These are phyloP conservation scores for Diaporthe helianthi DNA, from an alignment of 2,329 filamentous ascomycete genomes.

Conservation along the genomic window DNA sequence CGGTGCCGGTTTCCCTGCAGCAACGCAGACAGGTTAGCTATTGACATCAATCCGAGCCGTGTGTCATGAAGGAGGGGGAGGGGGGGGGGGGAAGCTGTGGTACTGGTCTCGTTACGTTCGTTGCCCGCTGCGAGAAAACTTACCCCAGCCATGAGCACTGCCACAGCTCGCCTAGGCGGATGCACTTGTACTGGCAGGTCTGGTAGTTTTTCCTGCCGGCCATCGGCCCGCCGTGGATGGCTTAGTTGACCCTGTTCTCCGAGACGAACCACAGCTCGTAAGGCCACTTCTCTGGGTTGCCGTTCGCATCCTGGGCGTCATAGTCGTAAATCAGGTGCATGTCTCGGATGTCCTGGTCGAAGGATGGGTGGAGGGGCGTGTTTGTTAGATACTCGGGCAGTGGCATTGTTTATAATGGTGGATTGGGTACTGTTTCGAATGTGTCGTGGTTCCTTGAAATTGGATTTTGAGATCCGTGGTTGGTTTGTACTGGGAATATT, in stretches of 20 bases:
- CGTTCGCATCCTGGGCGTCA: constrained; percentile 52
- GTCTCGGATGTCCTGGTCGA: constrained; percentile 59
- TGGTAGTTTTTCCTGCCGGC: constrained; percentile 61
- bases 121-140: neutral
- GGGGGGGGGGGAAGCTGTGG: no score
- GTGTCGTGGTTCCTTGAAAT: neutral
- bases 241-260: constrained; percentile 61
- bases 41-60: no score
- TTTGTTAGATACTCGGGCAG: constrained; percentile 27
- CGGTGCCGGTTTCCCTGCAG: constrained; percentile 58
- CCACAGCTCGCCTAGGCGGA: constrained; percentile 64
- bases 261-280: constrained; percentile 69
- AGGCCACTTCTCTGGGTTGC: constrained; percentile 64
- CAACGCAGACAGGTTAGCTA: neutral
- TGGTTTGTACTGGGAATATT: neutral
- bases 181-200: constrained; percentile 62
- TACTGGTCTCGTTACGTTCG: no score
- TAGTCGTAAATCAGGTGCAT: constrained; percentile 66
- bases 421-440: neutral
- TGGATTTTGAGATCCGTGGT: neutral
- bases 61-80: no score
- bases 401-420: constrained; percentile 7
- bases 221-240: constrained; percentile 67
- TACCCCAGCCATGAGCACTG: constrained; percentile 62
- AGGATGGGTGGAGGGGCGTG: constrained; percentile 41